Evolutionary conservation across 23 red algal species (phyloP).

Genomic region (Gracilaria vermiculophylla): DNA sequence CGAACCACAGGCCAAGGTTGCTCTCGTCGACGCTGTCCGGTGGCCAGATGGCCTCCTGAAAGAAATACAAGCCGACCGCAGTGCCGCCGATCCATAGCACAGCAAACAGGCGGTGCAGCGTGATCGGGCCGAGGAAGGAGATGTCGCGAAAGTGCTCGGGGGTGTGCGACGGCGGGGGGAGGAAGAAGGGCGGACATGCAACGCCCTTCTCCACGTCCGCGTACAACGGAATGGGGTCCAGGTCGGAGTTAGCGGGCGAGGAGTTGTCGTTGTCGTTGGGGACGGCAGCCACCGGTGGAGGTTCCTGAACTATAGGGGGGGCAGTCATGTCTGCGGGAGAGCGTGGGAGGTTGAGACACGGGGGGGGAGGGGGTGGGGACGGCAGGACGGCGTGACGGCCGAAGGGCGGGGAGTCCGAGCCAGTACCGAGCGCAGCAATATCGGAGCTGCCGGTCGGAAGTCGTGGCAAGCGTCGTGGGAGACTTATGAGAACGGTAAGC

Average conservation of each 20-base stretch:
- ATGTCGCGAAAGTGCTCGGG: slow-evolving; percentile 62
- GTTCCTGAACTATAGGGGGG: neutral
- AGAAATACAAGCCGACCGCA: slow-evolving; percentile 29
- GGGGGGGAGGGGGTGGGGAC: neutral
- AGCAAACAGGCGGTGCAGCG: slow-evolving; percentile 35
- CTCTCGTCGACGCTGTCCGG: neutral
- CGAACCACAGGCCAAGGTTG: slow-evolving; percentile 6
- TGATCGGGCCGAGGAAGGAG: slow-evolving; percentile 58
- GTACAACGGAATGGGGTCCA: neutral
- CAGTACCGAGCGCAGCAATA: no score
- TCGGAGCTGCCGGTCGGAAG: no score
- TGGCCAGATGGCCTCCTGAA: slow-evolving; percentile 47
- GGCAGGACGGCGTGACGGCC: neutral
- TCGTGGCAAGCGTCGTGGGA: no score
- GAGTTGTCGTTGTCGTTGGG: neutral
- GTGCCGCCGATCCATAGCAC: slow-evolving; percentile 24
- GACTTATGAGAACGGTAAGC: no score
- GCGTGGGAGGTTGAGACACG: neutral
- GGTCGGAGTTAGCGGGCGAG: neutral
- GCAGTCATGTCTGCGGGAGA: neutral
- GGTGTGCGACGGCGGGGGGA: slow-evolving; percentile 15
- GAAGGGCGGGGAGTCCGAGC: neutral
- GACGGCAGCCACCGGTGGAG: neutral
- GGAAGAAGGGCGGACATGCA: slow-evolving; percentile 30
- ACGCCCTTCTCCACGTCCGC: neutral